Evolutionary conservation across 768 basidiomycete species (phyloP).

Genomic region (Sporobolomyces roseus): DNA sequence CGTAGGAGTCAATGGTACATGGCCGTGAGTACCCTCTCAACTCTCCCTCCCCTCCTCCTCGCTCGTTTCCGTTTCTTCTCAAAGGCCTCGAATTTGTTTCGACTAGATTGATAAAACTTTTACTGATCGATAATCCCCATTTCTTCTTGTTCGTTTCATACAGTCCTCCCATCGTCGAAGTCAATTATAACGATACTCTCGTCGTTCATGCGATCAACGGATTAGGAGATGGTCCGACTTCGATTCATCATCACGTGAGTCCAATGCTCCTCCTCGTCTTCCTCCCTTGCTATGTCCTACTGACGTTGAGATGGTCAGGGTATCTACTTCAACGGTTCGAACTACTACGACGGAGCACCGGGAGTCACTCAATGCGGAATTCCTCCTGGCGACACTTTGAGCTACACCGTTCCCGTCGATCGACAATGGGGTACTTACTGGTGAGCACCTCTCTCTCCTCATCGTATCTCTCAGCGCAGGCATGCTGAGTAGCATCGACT

Average conservation of each 20-base stretch:
- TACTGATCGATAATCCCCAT: too few species aligned
- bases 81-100: too few species aligned
- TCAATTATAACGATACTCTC: constrained; percentile 67
- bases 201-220: constrained; percentile 61
- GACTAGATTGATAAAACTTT: too few species aligned
- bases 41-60: not conserved
- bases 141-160: not conserved
- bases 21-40: constrained; percentile 67
- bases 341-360: constrained; percentile 85
- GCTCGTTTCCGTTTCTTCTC: not conserved
- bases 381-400: constrained; percentile 56
- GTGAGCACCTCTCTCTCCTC: not conserved
- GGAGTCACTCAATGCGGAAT: constrained; percentile 76
- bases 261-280: not conserved
- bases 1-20: constrained; percentile 83
- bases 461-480: constrained; percentile 55
- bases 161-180: constrained; percentile 76
- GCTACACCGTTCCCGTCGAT: constrained; percentile 31
- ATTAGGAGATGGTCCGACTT: constrained; percentile 1
- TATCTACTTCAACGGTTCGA: constrained; percentile 82
- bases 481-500: constrained; percentile 61
- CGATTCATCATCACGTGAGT: constrained; percentile 64
- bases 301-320: constrained; percentile 58
- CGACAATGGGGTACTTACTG: constrained; percentile 38
- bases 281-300: too few species aligned